A percentile compares a stretch with the other conserved stretches of the same genome.
These are phyloP conservation scores for Terana coerulea DNA, from an alignment of 768 basidiomycete species.

Conservation along the genomic window DNA sequence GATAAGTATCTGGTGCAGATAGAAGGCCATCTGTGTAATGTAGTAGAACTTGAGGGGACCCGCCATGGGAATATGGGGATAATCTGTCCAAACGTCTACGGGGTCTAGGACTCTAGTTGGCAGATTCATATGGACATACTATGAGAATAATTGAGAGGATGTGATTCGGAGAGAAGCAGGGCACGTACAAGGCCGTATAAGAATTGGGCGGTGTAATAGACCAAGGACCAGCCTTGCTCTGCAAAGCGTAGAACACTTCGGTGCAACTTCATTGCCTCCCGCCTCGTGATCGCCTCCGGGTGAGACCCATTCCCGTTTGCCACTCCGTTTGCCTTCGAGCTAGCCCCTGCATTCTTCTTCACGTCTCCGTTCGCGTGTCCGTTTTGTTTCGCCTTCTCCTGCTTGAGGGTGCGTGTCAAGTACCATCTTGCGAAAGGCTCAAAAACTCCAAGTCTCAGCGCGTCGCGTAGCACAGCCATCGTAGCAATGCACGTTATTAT, in stretches of 20 bases:
- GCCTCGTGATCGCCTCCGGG: constrained; percentile 25
- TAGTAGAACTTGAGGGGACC: constrained; percentile 87
- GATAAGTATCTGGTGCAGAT: constrained; percentile 86
- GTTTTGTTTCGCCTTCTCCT: constrained; percentile 20
- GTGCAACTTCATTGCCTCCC: constrained; percentile 58
- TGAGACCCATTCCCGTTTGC: constrained; percentile 32
- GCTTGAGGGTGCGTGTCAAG: constrained; percentile 51
- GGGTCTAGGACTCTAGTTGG: constrained; percentile 66
- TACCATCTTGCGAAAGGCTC: constrained; percentile 82
- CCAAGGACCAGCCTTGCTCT: constrained; percentile 89
- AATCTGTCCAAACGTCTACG: constrained; percentile 66
- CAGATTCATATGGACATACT: constrained; percentile 80
- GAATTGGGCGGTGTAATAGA: constrained; percentile 80
- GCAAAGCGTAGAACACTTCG: constrained; percentile 83
- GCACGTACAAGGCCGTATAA: constrained; percentile 76
- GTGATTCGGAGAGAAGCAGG: constrained; percentile 8
- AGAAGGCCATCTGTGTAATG: constrained; percentile 81
- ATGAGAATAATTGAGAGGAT: too few relatives aligned
- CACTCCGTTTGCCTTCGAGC: constrained; percentile 29
- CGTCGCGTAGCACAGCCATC: constrained; percentile 86
- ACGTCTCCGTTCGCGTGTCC: constrained; percentile 21
- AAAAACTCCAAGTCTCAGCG: constrained; percentile 65
- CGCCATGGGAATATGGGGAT: constrained; percentile 82
- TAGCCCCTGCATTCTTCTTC: too few relatives aligned
- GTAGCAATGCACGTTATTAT: constrained; percentile 77